phyloP scores from a whole-genome alignment of 176 grass and related monocot genomes.

The Carex cristatella region DNA sequence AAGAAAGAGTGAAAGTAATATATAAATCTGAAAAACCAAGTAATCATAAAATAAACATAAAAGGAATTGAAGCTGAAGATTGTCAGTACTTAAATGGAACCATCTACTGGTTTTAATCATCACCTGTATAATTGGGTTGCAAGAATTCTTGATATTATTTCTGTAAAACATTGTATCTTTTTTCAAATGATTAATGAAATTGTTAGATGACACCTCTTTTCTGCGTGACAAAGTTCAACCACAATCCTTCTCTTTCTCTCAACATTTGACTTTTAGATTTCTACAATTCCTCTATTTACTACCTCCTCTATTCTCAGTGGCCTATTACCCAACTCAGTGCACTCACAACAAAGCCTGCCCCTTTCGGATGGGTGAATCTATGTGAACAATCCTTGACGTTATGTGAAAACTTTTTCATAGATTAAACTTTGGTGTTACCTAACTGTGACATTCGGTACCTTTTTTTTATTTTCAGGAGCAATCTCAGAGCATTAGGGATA shows the following conservation, averaged over 20 bases:
- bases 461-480: slow-evolving; percentile 49
- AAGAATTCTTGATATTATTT: background rate
- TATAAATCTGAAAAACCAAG: background rate
- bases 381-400: too few relatives aligned
- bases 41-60: background rate
- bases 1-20: background rate
- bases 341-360: too few relatives aligned
- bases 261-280: too few relatives aligned
- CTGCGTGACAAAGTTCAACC: too few relatives aligned
- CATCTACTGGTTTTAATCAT: background rate
- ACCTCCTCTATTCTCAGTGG: too few relatives aligned
- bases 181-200: background rate
- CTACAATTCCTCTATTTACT: too few relatives aligned
- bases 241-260: too few relatives aligned
- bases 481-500: slow-evolving; percentile 59
- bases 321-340: too few relatives aligned
- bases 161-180: background rate
- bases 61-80: background rate
- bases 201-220: background rate
- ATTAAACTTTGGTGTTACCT: background rate
- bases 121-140: background rate
- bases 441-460: background rate
- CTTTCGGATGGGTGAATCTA: too few relatives aligned
- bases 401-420: background rate
- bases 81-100: background rate